Base-by-base conservation (phyloP, 257 asterid species). In the Craterostigma plantagineum region DNA sequence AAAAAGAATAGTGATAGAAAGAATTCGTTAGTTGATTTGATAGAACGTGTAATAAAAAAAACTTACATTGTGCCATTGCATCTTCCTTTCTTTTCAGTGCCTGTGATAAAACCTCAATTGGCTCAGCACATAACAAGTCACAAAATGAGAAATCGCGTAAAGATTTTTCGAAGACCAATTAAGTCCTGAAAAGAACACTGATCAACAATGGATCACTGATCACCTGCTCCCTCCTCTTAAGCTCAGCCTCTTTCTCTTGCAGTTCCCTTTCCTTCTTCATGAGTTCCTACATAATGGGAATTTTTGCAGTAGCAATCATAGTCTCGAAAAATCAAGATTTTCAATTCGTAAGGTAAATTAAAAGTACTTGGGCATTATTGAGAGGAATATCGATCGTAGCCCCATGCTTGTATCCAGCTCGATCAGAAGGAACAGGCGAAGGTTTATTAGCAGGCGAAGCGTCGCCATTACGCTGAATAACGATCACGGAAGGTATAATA, bases 401-500 rank as follows among this genome's bases (percentile, higher is more conserved):
- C 48, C 84, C 79, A 56, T 69, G 79, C 46, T 63, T 69, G 35
- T 70, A 82, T 49, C 69, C 82, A 62, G 79, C 97, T 40, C 90
- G 95, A 54, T 87, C 97, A 42, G 58, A 93, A 58, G 97, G 85
- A 66, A 82, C 95, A 38, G 97, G 97, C n/a, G 90, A 64, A 42
- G 82, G 85, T 61, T 73, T 81, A 55, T 66, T 81, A 49, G 86
- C 42, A 37, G 92, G 62, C 30, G 30, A 23, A 23, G 30, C 6
- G 6, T 23, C 30, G 4, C 30, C 30, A 23, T 23, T 23, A 6
- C 30, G 30, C 30, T 23, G 30, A 23, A 23, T 23, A 23, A 23
- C 30, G n/a, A n/a, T 23, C 30, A 23, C 30, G 30, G n/a, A n/a
- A n/a, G n/a, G 30, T 23, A 23, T n/a, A n/a, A n/a, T n/a, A n/a